Percentiles rank a stretch among this genome's conserved stretches.
Evolutionary conservation across 306 rosid genomes (phyloP).

Genomic region (Prosopis cineraria): DNA sequence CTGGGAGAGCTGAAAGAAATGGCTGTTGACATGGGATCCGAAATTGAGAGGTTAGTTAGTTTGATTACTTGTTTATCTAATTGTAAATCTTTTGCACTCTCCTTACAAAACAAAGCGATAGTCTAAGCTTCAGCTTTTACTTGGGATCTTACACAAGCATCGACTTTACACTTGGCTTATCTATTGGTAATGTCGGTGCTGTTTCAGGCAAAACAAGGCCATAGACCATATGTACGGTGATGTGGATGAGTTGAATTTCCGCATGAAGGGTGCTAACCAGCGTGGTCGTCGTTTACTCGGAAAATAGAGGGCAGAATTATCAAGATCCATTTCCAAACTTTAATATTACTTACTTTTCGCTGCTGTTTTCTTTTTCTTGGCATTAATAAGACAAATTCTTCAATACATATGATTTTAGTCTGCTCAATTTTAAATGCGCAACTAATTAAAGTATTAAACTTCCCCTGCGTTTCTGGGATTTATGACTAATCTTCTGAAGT

Average conservation of each 20-base stretch:
- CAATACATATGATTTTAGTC: not conserved
- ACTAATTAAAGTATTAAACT: slow-evolving; percentile 1
- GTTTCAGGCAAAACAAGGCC: slow-evolving; percentile 74
- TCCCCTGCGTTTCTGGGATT: not conserved
- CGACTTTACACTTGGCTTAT: not conserved
- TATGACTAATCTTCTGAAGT: not conserved
- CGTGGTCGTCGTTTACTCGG: slow-evolving; percentile 82
- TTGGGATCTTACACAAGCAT: not conserved
- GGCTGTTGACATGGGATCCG: slow-evolving; percentile 96
- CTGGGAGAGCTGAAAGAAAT: slow-evolving; percentile 90
- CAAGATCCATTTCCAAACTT: slow-evolving; percentile 33
- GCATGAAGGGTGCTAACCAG: slow-evolving; percentile 68
- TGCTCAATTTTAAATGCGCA: slow-evolving; percentile 19
- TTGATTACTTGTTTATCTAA: slow-evolving; percentile 20
- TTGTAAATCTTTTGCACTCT: not conserved
- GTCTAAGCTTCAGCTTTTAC: not conserved
- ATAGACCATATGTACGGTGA: slow-evolving; percentile 53
- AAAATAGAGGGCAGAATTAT: slow-evolving; percentile 36
- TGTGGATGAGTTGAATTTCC: slow-evolving; percentile 65
- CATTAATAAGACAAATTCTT: not conserved
- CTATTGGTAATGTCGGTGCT: slow-evolving; percentile 16
- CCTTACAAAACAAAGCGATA: slow-evolving; percentile 4
- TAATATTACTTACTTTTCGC: not conserved
- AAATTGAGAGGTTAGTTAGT: slow-evolving; percentile 75
- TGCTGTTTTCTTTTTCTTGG: not conserved